Percentiles rank a stretch among this genome's conserved stretches.
phyloP scores from a whole-genome alignment of 805 yeast genomes.

The Lachancea sp. region DNA sequence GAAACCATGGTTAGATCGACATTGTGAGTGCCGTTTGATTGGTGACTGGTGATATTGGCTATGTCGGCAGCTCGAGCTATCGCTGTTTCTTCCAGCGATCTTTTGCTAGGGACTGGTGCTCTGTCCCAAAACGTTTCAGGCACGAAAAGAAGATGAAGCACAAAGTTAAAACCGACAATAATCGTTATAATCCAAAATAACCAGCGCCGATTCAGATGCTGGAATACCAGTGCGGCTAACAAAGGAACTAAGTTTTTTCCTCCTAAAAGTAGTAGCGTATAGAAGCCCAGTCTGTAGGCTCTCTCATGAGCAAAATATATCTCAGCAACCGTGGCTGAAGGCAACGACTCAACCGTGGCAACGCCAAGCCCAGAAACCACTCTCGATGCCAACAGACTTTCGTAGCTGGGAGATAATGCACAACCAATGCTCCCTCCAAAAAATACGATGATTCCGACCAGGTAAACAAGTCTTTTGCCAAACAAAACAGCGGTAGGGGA shows the following conservation, averaged over 20 bases:
- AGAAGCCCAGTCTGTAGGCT: constrained; percentile 53
- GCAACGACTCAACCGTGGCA: constrained; percentile 55
- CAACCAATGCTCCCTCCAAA: constrained; percentile 51
- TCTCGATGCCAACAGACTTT: constrained; percentile 51
- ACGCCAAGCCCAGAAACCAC: constrained; percentile 54
- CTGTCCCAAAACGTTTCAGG: constrained; percentile 65
- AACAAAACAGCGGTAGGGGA: constrained; percentile 42
- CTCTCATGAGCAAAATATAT: constrained; percentile 55
- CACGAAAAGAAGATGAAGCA: constrained; percentile 45
- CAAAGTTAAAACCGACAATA: constrained; percentile 41
- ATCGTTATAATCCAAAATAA: constrained; percentile 53
- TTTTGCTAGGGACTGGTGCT: constrained; percentile 42
- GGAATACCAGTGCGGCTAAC: constrained; percentile 47
- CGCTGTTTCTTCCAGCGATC: constrained; percentile 35
- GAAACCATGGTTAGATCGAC: neutral
- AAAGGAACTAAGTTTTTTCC: constrained; percentile 57
- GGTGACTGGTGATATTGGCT: constrained; percentile 4
- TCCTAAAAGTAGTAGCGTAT: constrained; percentile 52
- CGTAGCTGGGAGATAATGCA: constrained; percentile 43
- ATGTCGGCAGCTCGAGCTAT: constrained; percentile 5
- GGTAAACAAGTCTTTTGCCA: constrained; percentile 53
- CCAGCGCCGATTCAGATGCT: constrained; percentile 50
- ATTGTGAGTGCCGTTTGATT: neutral
- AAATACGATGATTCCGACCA: constrained; percentile 42
- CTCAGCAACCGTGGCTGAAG: constrained; percentile 55